phyloP scores from a whole-genome alignment of 805 yeast genomes.

The Vanderwaltozyma polyspora region DNA sequence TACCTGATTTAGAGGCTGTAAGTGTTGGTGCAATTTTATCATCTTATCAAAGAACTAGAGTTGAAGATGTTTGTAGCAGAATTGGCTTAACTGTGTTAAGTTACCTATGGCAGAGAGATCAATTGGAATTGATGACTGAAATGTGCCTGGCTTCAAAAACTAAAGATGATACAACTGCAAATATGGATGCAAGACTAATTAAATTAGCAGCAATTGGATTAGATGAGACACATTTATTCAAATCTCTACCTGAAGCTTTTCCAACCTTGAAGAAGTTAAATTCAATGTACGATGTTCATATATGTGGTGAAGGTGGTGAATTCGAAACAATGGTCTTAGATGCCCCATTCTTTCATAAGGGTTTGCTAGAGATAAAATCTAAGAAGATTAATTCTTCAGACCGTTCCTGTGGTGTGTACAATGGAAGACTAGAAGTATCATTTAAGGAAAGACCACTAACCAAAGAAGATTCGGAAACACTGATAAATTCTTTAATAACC shows the following conservation, averaged over 20 bases:
- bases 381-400: conserved; percentile 34
- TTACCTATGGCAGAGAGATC: conserved; percentile 86
- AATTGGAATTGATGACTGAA: conserved; percentile 66
- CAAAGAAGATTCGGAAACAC: conserved; percentile 9
- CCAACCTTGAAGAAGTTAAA: conserved; percentile 51
- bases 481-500: conserved; percentile 30
- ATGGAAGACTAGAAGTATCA: conserved; percentile 45
- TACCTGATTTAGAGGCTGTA: conserved; percentile 73
- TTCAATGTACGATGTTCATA: conserved; percentile 64
- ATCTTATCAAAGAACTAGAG: conserved; percentile 89
- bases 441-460: conserved; percentile 31
- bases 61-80: conserved; percentile 78
- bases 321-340: conserved; percentile 89
- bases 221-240: conserved; percentile 53
- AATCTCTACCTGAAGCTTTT: conserved; percentile 47
- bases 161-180: conserved; percentile 8
- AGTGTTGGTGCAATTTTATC: conserved; percentile 94
- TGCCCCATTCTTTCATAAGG: conserved; percentile 67
- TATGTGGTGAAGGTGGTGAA: conserved; percentile 99
- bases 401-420: conserved; percentile 55
- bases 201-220: conserved; percentile 93
- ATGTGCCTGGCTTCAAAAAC: conserved; percentile 41
- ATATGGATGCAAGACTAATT: conserved; percentile 68
- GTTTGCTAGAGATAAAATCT: conserved; percentile 34
- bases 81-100: conserved; percentile 59